Conservation (phyloP, 371 early-diverging fungal genomes). For the Blakeslea trispora region DNA sequence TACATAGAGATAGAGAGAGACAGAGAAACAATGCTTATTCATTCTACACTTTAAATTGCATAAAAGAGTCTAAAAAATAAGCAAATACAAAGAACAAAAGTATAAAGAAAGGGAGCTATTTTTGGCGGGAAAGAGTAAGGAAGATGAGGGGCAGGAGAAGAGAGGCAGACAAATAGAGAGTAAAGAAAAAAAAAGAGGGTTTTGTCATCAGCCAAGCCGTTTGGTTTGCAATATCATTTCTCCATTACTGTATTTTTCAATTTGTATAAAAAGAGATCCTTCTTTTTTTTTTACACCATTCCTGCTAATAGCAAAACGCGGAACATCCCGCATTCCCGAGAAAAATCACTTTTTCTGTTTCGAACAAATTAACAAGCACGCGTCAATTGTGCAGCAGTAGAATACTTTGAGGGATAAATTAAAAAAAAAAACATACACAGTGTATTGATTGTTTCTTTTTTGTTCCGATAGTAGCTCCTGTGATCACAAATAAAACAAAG, state of each 20-base stretch:
- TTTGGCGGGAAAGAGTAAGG: constrained; percentile 20
- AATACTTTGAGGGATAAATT: constrained; percentile 25
- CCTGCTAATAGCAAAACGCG: constrained; percentile 8
- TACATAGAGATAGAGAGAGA: neutral
- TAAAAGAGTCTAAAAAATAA: neutral
- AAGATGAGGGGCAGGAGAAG: neutral
- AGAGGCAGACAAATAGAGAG: neutral
- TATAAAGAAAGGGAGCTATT: constrained; percentile 4
- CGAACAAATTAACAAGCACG: constrained; percentile 12
- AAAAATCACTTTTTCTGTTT: neutral
- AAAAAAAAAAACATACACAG: constrained; percentile 5
- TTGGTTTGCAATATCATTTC: constrained; percentile 22
- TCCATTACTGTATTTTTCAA: constrained; percentile 26
- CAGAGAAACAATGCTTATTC: neutral
- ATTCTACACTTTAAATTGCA: constrained; percentile 2
- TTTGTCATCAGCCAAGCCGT: constrained; percentile 14
- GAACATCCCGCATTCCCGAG: constrained; percentile 31
- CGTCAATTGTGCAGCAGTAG: constrained; percentile 27
- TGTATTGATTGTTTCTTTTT: neutral
- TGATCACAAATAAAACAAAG: neutral
- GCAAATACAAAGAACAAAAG: neutral
- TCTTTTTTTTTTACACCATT: neutral
- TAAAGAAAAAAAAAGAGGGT: neutral
- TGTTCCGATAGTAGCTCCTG: constrained; percentile 1
- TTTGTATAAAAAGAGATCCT: constrained; percentile 8